These are phyloP conservation scores for Ophiostoma quercus DNA, from an alignment of 2,329 filamentous ascomycete genomes.

Conservation along the genomic window DNA sequence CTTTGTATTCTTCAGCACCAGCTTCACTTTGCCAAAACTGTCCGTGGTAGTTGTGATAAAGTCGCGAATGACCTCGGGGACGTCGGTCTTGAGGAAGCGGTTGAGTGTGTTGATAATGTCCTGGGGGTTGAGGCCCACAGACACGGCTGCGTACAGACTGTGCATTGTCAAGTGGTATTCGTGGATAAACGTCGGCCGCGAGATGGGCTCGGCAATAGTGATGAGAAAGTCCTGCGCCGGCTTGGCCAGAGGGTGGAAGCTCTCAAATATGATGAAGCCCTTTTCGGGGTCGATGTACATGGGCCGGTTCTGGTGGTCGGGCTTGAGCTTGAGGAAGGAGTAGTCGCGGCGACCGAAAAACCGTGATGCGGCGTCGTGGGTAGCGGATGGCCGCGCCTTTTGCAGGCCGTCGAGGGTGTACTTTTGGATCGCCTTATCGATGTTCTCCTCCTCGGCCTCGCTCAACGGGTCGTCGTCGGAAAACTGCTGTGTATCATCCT, in stretches of 20 bases:
- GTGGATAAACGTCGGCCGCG: conserved; percentile 83
- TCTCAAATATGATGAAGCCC: conserved; percentile 86
- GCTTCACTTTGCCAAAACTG: conserved; percentile 91
- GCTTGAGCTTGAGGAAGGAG: conserved; percentile 74
- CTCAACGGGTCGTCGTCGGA: conserved; percentile 47
- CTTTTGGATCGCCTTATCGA: conserved; percentile 55
- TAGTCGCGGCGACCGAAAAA: conserved; percentile 56
- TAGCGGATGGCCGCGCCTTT: conserved; percentile 16
- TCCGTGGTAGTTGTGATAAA: conserved; percentile 78
- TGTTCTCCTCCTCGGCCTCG: conserved; percentile 49
- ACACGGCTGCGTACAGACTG: conserved; percentile 91
- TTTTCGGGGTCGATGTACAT: conserved; percentile 88
- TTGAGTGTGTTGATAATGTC: conserved; percentile 90
- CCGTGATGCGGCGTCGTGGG: conserved; percentile 32
- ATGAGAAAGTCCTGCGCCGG: conserved; percentile 92
- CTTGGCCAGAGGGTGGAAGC: conserved; percentile 80
- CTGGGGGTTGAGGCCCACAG: conserved; percentile 80
- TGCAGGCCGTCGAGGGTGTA: conserved; percentile 48
- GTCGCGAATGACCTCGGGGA: conserved; percentile 72
- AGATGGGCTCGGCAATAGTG: conserved; percentile 89
- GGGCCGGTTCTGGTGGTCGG: conserved; percentile 82
- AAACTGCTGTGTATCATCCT: conserved; percentile 48
- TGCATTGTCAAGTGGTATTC: conserved; percentile 90
- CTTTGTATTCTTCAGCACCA: conserved; percentile 89
- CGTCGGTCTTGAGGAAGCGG: conserved; percentile 78